Evolutionary conservation across 1,139 yeast genomes (phyloP), one percentile per base, ranked within the genome.

Genomic region (Protomyces gravidus): DNA sequence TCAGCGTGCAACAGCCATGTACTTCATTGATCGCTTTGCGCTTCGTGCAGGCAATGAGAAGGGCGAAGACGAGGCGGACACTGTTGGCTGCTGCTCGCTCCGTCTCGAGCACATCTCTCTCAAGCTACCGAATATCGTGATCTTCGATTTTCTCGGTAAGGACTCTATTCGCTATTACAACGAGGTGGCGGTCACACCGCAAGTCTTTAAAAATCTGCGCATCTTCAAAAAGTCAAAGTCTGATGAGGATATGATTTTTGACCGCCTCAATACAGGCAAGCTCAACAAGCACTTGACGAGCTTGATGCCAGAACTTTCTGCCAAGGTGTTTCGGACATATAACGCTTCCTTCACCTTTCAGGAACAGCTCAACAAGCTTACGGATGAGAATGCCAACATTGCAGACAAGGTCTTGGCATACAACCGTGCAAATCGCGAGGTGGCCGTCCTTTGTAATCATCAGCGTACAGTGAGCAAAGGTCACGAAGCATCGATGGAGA

Each of bases 1-100:
- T 64, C 97, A 92, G 74, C 82, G 90, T 70, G 97, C 97, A 2
- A 88, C 95, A 1, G 97, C 97, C 1, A 88, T 92, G 56, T 92
- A 90, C 71, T 78, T 92, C 57, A 90, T 92, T 69, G 98, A 92
- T 75, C 82, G 85, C n/a, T 85, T 89, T 70, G 97, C 97, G 0
- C 79, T 92, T 64, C 87, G 97, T 85, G 97, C 97, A 0, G 97
- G 97, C 70, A 97, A 97, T 67, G 97, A 92, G 73, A 90, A 90
- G 71, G 88, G 94, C 17, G 97, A 90, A 7, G 97, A 92, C 68
- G 97, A 90, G 70, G 97, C 97, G 1, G 98, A 92, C 71, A 90
- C 98, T 1, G 98, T 90, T 49, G 98, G 98, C 49, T 90, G 98
- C 74, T 90, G 97, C 73, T 90, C 97, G 0, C 78, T 90, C 65